These are phyloP conservation scores for Spergularia azorica DNA, from an alignment of 179 eudicot species.

Conservation along the genomic window DNA sequence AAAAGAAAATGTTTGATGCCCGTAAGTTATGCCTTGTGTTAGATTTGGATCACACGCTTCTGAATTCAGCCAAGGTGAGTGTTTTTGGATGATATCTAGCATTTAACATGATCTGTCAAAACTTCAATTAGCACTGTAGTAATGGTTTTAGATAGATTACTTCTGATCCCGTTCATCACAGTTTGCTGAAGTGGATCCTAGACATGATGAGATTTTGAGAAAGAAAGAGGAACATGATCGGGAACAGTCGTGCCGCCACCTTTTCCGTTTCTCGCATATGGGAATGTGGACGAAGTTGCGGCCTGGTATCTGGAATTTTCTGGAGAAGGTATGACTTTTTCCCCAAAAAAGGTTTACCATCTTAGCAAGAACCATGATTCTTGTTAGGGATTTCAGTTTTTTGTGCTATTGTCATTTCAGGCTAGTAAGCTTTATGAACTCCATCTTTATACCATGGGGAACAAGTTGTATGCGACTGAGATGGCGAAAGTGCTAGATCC, in stretches of 20 bases:
- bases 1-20: slow-evolving; percentile 84
- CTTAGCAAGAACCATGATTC: not conserved
- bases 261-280: slow-evolving; percentile 95
- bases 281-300: slow-evolving; percentile 99
- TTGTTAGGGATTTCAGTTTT: slow-evolving; percentile 6
- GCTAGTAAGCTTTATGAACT: slow-evolving; percentile 92
- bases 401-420: slow-evolving; percentile 40
- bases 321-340: slow-evolving; percentile 75
- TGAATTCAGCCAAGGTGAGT: slow-evolving; percentile 95
- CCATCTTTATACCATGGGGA: slow-evolving; percentile 98
- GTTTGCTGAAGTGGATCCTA: slow-evolving; percentile 86
- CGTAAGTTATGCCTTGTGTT: slow-evolving; percentile 91
- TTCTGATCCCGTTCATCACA: slow-evolving; percentile 32
- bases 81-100: slow-evolving; percentile 4
- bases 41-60: slow-evolving; percentile 97
- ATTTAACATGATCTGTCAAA: slow-evolving; percentile 1
- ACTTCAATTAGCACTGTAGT: not conserved
- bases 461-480: slow-evolving; percentile 95
- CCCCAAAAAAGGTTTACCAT: not conserved
- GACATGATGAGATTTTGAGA: slow-evolving; percentile 88
- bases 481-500: slow-evolving; percentile 99
- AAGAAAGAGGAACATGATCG: slow-evolving; percentile 97
- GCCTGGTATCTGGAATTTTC: slow-evolving; percentile 96
- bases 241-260: slow-evolving; percentile 81
- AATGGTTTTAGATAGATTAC: not conserved